A percentile compares a stretch with the other conserved stretches of the same genome.
phyloP scores from a whole-genome alignment of 192 early-diverging fungal species.

The Kickxella alabastrina region DNA sequence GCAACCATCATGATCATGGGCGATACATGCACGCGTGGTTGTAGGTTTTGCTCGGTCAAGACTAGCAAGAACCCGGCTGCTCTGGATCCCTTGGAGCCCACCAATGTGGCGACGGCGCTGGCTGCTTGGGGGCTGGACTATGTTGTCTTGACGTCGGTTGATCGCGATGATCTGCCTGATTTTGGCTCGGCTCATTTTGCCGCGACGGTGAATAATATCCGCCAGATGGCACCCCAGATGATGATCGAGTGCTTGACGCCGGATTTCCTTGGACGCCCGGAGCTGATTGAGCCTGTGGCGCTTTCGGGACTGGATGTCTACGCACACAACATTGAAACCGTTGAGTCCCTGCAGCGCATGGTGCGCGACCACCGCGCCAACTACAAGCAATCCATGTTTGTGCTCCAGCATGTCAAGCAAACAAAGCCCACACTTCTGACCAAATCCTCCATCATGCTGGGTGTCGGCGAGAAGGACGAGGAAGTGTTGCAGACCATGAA shows the following conservation, averaged over 20 bases:
- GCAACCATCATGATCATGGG: slow-evolving; percentile 99
- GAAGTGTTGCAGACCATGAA: slow-evolving; percentile 86
- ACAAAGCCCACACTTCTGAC: slow-evolving; percentile 78
- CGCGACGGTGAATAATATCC: slow-evolving; percentile 82
- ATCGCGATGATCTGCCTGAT: slow-evolving; percentile 91
- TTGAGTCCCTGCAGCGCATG: slow-evolving; percentile 80
- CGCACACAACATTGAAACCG: slow-evolving; percentile 98
- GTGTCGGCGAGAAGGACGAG: slow-evolving; percentile 91
- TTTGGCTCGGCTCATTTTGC: slow-evolving; percentile 94
- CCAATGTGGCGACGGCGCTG: slow-evolving; percentile 89
- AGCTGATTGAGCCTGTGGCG: slow-evolving; percentile 78
- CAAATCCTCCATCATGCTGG: slow-evolving; percentile 98
- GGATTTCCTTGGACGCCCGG: slow-evolving; percentile 81
- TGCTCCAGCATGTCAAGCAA: slow-evolving; percentile 83
- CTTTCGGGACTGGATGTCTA: slow-evolving; percentile 92
- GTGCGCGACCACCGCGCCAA: slow-evolving; percentile 91
- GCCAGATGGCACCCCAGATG: slow-evolving; percentile 83
- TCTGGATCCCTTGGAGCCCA: slow-evolving; percentile 85
- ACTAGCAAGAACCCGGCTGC: slow-evolving; percentile 81
- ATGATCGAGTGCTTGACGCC: slow-evolving; percentile 95
- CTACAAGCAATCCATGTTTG: slow-evolving; percentile 87
- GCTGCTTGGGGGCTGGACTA: slow-evolving; percentile 95
- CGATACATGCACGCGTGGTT: slow-evolving; percentile 95
- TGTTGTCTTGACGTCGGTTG: slow-evolving; percentile 95
- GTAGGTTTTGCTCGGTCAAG: slow-evolving; percentile 98